Evolutionary conservation across 495 filamentous ascomycete genomes (phyloP).

Genomic region (Aspergillus saccharolyticus): DNA sequence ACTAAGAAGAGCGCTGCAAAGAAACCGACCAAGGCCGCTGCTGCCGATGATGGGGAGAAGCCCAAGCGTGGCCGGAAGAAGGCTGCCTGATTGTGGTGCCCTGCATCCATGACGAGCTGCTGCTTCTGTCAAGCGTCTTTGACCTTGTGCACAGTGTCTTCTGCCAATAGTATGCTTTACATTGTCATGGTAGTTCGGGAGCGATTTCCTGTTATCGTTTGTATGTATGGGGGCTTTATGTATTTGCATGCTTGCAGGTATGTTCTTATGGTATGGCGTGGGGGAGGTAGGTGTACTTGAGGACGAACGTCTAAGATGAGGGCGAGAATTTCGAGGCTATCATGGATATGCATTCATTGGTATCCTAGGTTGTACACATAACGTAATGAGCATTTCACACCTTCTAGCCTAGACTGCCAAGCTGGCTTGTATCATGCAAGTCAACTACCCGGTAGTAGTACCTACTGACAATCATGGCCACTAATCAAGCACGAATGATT

Average conservation of each 20-base stretch:
- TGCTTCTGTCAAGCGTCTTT: conserved; percentile 1
- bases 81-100: conserved; percentile 9
- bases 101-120: not conserved
- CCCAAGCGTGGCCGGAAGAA: conserved; percentile 33
- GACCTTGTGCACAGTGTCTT: not conserved
- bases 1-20: conserved; percentile 4
- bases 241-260: not conserved
- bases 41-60: conserved; percentile 19
- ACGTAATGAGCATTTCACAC: not conserved
- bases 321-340: too few species aligned
- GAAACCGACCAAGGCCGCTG: conserved; percentile 14
- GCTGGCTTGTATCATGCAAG: too few species aligned
- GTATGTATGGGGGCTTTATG: not conserved
- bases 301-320: too few species aligned
- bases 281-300: not conserved
- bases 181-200: not conserved
- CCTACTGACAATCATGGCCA: not conserved
- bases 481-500: not conserved
- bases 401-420: too few species aligned
- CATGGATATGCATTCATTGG: too few species aligned
- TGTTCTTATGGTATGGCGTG: not conserved
- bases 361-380: not conserved
- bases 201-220: not conserved
- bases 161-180: not conserved
- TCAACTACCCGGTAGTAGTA: too few species aligned